Evolutionary conservation across 2,329 filamentous ascomycete species (phyloP).

Genomic region (Phyllosticta citrichinensis): DNA sequence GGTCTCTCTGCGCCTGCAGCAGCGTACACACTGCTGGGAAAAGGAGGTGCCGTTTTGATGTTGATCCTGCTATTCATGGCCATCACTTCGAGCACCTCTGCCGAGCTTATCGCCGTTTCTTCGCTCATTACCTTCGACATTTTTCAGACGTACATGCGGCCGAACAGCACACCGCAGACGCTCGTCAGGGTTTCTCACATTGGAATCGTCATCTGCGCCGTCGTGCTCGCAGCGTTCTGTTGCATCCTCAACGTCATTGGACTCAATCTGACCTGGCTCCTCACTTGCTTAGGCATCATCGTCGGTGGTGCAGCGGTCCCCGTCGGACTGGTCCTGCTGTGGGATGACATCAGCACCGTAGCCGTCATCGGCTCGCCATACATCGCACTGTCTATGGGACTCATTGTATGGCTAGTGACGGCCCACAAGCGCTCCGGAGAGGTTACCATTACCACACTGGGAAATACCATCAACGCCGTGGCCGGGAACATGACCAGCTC

Average conservation of each 20-base stretch:
- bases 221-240: constrained; percentile 37
- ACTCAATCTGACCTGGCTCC: constrained; percentile 44
- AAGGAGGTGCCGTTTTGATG: constrained; percentile 31
- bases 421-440: constrained; percentile 39
- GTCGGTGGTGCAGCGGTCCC: constrained; percentile 46
- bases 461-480: constrained; percentile 31
- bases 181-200: constrained; percentile 44
- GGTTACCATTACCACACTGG: constrained; percentile 40
- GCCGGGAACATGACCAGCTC: constrained; percentile 31
- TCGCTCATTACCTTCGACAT: constrained; percentile 47
- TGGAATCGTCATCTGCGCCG: constrained; percentile 43
- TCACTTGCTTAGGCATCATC: constrained; percentile 45
- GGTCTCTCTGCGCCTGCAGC: constrained; percentile 31
- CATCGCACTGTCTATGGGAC: constrained; percentile 40
- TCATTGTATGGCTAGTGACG: constrained; percentile 44
- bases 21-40: constrained; percentile 29
- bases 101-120: constrained; percentile 44
- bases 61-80: constrained; percentile 33
- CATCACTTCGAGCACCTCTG: constrained; percentile 39
- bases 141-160: constrained; percentile 42
- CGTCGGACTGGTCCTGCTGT: constrained; percentile 44
- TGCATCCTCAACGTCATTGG: constrained; percentile 41
- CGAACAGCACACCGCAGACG: constrained; percentile 35
- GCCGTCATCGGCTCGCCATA: constrained; percentile 43
- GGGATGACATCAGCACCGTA: constrained; percentile 39